Evolutionary conservation across 208 protist species (phyloP).

Genomic region (Trypanosoma vivax): DNA sequence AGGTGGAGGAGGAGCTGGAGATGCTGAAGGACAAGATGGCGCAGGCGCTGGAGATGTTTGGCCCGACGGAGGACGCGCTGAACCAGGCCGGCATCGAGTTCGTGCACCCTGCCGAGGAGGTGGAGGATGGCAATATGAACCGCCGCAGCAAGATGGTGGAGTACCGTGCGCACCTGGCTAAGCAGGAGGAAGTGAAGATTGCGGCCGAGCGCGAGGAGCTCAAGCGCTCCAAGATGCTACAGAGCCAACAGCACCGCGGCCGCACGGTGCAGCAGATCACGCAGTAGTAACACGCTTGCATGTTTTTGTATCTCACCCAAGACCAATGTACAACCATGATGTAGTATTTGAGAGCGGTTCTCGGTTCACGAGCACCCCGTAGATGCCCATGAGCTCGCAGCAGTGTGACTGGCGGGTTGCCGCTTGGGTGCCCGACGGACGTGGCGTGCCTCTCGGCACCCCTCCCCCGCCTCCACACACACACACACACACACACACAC

Average conservation of each 20-base stretch:
- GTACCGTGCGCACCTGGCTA: slow-evolving; percentile 42
- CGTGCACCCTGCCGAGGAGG: slow-evolving; percentile 45
- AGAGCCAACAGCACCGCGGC: slow-evolving; percentile 73
- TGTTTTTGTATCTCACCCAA: not conserved
- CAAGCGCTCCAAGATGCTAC: slow-evolving; percentile 49
- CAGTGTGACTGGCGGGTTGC: not conserved
- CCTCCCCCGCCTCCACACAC: not conserved
- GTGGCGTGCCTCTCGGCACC: not conserved
- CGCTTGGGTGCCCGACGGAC: not conserved
- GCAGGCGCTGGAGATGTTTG: slow-evolving; percentile 60
- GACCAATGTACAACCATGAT: slow-evolving; percentile 7
- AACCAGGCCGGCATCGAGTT: slow-evolving; percentile 63
- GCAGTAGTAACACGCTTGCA: slow-evolving; percentile 23
- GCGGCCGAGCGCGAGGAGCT: slow-evolving; percentile 46
- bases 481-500: slow-evolving; percentile 3
- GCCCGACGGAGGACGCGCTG: slow-evolving; percentile 64
- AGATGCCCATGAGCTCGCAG: not conserved
- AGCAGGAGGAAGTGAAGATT: slow-evolving; percentile 57
- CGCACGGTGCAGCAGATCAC: slow-evolving; percentile 71
- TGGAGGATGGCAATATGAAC: slow-evolving; percentile 37
- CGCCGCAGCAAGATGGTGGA: slow-evolving; percentile 44
- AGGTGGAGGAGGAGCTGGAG: slow-evolving; percentile 51
- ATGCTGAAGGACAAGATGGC: slow-evolving; percentile 41
- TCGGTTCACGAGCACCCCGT: slow-evolving; percentile 47
- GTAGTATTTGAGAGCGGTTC: slow-evolving; percentile 14